A percentile compares a stretch with the other conserved stretches of the same genome.
phyloP scores from a whole-genome alignment of 441 rosid genomes.

The Gossypium schwendimanii region DNA sequence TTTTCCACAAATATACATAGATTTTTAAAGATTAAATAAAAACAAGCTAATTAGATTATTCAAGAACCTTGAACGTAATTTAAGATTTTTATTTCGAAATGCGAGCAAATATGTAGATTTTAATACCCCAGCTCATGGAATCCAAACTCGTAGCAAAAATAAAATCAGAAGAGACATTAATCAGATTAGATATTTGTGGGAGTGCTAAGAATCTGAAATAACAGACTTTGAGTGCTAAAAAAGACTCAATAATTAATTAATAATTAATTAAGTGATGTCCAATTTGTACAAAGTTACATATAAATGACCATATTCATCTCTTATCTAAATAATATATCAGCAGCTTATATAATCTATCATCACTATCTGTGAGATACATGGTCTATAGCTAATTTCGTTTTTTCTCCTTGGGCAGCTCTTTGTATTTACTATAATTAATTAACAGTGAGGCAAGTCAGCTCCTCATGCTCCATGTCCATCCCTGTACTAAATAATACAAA shows the following conservation, averaged over 20 bases:
- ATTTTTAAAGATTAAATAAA: no score
- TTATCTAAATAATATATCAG: constrained; percentile 35
- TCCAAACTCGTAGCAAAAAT: no score
- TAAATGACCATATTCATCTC: constrained; percentile 25
- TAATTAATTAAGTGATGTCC: background rate
- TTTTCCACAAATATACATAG: no score
- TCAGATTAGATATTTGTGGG: background rate
- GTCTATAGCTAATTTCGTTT: constrained; percentile 21
- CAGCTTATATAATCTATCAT: constrained; percentile 22
- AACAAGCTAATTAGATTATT: no score
- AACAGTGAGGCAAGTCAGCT: constrained; percentile 26
- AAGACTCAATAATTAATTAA: background rate
- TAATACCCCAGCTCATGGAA: no score
- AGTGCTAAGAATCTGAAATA: background rate
- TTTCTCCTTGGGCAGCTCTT: constrained; percentile 15
- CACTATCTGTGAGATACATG: constrained; percentile 28
- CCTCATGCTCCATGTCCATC: constrained; percentile 20
- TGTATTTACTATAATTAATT: constrained; percentile 22
- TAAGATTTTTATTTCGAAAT: no score
- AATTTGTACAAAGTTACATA: constrained; percentile 22
- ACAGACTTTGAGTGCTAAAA: background rate
- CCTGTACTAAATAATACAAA: constrained; percentile 31
- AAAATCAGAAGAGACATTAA: no score
- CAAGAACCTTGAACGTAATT: no score
- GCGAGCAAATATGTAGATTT: no score